Base-by-base conservation (phyloP, 495 filamentous ascomycete genomes). In the Penicillium bovifimosum region DNA sequence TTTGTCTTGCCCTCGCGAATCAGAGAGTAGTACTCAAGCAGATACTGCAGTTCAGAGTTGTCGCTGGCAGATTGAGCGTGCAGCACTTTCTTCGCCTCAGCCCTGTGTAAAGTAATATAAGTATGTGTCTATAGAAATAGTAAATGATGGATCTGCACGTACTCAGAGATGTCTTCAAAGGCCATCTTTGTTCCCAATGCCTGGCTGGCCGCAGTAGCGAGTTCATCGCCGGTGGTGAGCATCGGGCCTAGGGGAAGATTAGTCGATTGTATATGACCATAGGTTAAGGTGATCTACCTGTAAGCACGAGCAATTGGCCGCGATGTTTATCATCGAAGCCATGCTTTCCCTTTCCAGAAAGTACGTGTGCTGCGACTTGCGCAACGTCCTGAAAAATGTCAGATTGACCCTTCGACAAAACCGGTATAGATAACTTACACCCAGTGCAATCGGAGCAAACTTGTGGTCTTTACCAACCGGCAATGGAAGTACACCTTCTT, bases 1-100 rank as follows among this genome's bases (percentile, higher is more conserved):
- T 82, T 82, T 0, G 80, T 80, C 67, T 80, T 82, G 9, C 80
- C 80, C 52, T 80, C 80, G 17, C 77, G 66, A 4, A 81, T 80
- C 11, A 83, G 68, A 16, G 75, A 73, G 63, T 80, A 82, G 60
- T 81, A 82, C 54, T 83, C 78, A 9, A 82, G 70, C 32, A 82
- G 54, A 54, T 76, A 80, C 58, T 81, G 54, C 50, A 76, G 66
- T 60, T 81, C 78, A 2, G 75, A 67, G 1, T 72, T 63, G 44
- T 80, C 78, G 32, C 64, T 65, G 14, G 66, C 65, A 5, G 70
- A 53, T 29, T 80, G 74, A 1, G 59, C 41, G 5, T 64, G 56
- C 2, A 82, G 70, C 6, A 81, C 67, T 8, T 64, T 53, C 52
- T 72, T 73, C 6, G 79, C 79, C 57, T 80, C 63, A 55, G 13